These are phyloP conservation scores for Botryotinia convoluta DNA, from an alignment of 2,329 filamentous ascomycete genomes.

Conservation along the genomic window DNA sequence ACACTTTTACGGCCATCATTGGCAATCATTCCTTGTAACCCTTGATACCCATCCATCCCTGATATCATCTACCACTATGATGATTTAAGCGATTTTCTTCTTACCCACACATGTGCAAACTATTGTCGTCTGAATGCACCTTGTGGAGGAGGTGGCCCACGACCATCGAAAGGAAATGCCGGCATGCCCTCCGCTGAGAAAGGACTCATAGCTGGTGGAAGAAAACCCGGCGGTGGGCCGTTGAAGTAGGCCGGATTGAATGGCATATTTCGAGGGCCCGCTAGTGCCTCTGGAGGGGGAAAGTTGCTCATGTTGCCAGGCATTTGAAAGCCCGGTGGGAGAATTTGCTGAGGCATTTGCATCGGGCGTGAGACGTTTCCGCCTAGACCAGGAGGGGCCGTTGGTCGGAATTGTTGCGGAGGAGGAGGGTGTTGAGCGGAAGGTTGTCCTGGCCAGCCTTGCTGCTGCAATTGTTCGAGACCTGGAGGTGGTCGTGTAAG, in stretches of 20 bases:
- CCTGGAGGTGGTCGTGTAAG: constrained; percentile 61
- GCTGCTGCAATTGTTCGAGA: constrained; percentile 53
- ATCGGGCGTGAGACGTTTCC: constrained; percentile 42
- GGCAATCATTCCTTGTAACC: neutral
- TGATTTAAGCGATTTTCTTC: neutral
- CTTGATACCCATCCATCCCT: neutral
- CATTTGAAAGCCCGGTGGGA: constrained; percentile 59
- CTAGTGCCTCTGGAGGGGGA: constrained; percentile 48
- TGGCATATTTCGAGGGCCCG: constrained; percentile 42
- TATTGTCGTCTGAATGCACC: constrained; percentile 45
- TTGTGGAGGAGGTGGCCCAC: constrained; percentile 48
- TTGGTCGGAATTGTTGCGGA: constrained; percentile 38
- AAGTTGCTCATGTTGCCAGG: constrained; percentile 51
- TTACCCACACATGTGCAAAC: neutral
- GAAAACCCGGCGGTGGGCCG: constrained; percentile 52
- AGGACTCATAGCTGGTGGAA: constrained; percentile 54
- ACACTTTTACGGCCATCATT: neutral
- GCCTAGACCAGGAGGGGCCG: constrained; percentile 58
- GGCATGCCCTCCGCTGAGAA: constrained; percentile 51
- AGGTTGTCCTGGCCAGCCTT: constrained; percentile 34
- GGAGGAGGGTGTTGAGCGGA: constrained; percentile 41
- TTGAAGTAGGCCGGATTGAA: constrained; percentile 49
- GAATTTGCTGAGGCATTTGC: constrained; percentile 55
- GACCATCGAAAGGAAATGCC: constrained; percentile 55
- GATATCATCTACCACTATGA: neutral